phyloP scores from a whole-genome alignment of 1,284 basidiomycete genomes.

The Sanghuangporus baumii region DNA sequence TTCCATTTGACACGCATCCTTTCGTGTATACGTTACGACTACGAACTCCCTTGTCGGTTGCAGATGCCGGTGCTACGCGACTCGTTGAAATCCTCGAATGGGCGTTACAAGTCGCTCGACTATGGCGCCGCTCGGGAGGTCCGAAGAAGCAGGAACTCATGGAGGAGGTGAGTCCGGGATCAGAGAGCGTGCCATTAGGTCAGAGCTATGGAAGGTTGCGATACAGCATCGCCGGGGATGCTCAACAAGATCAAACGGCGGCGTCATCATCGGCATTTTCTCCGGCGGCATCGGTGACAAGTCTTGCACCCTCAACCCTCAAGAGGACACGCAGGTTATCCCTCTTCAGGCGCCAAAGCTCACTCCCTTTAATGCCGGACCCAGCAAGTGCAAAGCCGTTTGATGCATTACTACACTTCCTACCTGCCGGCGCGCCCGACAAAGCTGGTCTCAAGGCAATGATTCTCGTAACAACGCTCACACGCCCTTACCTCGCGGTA shows the following conservation, averaged over 20 bases:
- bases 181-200: background rate
- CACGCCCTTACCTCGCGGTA: constrained; percentile 34
- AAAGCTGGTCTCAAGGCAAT: constrained; percentile 35
- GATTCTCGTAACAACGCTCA: constrained; percentile 38
- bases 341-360: background rate
- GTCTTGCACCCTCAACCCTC: background rate
- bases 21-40: constrained; percentile 43
- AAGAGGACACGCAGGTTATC: background rate
- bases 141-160: constrained; percentile 28
- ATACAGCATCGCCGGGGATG: constrained; percentile 1
- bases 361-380: background rate
- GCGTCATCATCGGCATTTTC: background rate
- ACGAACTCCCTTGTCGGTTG: constrained; percentile 35
- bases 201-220: constrained; percentile 6
- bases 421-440: constrained; percentile 30
- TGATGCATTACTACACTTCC: constrained; percentile 36
- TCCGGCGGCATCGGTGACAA: background rate
- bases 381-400: constrained; percentile 24
- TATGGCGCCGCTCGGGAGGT: constrained; percentile 38
- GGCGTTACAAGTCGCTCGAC: constrained; percentile 43
- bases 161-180: constrained; percentile 22
- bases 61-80: constrained; percentile 42
- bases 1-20: constrained; percentile 30
- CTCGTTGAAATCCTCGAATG: constrained; percentile 47
- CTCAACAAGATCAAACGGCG: background rate